These are phyloP conservation scores for Cutaneotrichosporon cavernicola DNA, from an alignment of 1,284 basidiomycete species.

Conservation along the genomic window DNA sequence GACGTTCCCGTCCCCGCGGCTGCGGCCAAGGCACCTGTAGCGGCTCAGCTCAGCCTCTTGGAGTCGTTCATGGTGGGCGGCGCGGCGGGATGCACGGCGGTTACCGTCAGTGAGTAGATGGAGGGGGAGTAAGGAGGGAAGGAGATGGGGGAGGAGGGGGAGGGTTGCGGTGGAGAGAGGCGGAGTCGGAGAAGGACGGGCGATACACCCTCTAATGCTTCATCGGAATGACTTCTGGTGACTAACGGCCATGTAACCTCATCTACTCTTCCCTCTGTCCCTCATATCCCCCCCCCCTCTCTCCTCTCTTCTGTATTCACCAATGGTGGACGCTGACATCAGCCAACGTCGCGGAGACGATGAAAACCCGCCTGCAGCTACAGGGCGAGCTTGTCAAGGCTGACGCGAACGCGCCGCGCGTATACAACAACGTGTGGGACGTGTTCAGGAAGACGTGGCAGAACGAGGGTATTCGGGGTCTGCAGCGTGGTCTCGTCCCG, in stretches of 20 bases:
- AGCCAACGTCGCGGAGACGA: constrained; percentile 70
- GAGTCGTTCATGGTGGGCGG: constrained; percentile 85
- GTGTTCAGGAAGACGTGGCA: constrained; percentile 84
- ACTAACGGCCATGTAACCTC: too few species aligned
- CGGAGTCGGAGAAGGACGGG: background rate
- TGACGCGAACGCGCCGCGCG: constrained; percentile 62
- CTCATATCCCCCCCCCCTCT: background rate
- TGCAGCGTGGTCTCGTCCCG: constrained; percentile 85
- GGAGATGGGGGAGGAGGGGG: background rate
- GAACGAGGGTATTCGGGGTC: constrained; percentile 83
- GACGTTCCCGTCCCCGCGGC: background rate
- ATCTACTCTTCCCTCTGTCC: too few species aligned
- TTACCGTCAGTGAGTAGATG: constrained; percentile 56
- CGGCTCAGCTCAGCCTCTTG: constrained; percentile 43
- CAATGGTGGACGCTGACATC: constrained; percentile 8
- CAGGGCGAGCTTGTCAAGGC: constrained; percentile 85
- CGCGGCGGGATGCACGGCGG: constrained; percentile 81
- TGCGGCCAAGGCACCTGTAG: too few species aligned
- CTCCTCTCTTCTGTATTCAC: too few species aligned
- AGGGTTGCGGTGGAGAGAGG: background rate
- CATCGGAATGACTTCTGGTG: too few species aligned
- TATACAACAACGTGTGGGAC: constrained; percentile 87
- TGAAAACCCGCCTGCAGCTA: constrained; percentile 89
- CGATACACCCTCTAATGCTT: background rate
- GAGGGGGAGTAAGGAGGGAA: too few species aligned